These are phyloP conservation scores for Penicillium sp. DNA, from an alignment of 2,329 filamentous ascomycete species.

Conservation along the genomic window DNA sequence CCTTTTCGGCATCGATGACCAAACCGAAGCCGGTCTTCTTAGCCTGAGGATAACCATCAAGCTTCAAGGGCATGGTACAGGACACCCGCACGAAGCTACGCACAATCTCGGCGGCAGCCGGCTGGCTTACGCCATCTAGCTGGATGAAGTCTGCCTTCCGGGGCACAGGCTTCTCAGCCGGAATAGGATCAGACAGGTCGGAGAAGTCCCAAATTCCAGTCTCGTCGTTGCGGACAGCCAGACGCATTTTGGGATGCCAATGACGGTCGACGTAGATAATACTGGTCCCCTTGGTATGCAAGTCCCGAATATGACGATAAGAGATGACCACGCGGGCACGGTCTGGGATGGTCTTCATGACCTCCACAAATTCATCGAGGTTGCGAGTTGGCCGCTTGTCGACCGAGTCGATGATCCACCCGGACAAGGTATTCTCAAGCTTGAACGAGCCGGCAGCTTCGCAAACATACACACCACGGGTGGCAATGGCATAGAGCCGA, in stretches of 20 bases:
- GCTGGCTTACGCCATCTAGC: conserved; percentile 83
- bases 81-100: conserved; percentile 93
- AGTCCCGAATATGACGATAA: conserved; percentile 91
- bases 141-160: conserved; percentile 88
- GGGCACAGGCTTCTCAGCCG: conserved; percentile 71
- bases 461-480: conserved; percentile 91
- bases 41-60: conserved; percentile 96
- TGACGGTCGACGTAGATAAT: conserved; percentile 93
- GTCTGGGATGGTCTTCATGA: conserved; percentile 84
- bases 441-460: conserved; percentile 94
- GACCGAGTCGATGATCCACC: conserved; percentile 90
- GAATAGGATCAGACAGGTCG: conserved; percentile 79
- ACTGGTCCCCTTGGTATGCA: conserved; percentile 91
- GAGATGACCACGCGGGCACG: conserved; percentile 85
- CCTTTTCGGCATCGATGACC: conserved; percentile 96
- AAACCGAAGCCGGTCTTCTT: conserved; percentile 93
- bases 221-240: conserved; percentile 86
- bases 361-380: conserved; percentile 84
- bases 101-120: conserved; percentile 89
- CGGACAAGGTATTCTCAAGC: conserved; percentile 85
- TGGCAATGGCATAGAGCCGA: conserved; percentile 89
- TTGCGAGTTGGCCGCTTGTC: conserved; percentile 91
- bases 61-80: conserved; percentile 90
- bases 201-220: conserved; percentile 94
- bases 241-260: conserved; percentile 92